Evolutionary conservation across 208 protist genomes (phyloP), one percentile per base, ranked within the genome.

Genomic region (Leishmania tropica): DNA sequence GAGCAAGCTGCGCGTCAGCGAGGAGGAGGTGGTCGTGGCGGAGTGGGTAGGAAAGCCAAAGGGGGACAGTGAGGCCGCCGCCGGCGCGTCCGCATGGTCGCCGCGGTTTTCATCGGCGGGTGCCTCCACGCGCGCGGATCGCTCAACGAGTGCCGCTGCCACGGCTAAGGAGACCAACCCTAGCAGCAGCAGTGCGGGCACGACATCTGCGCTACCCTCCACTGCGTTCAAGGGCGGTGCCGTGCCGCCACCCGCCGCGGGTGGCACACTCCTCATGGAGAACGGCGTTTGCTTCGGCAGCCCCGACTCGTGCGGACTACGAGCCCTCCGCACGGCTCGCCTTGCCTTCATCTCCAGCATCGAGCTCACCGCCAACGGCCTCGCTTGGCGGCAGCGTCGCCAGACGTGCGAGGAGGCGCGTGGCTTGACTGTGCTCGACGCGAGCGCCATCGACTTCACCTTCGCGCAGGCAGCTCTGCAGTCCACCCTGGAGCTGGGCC

Each of bases 391-490:
- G 78, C 83, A 83, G 78, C 85, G 83, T 42, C 78, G 80, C 17
- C 76, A 81, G 1, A 35, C 74, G 11, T 76, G 84, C 54, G 88
- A 92, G 48, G 88, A 92, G 62, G 79, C 76, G 1, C 81, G 85
- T 5, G 79, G 86, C 21, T 67, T 96, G 35, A 81, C 87, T 11
- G 87, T 96, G 81, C 82, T 96, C 62, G 92, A 96, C 76, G 89
- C 88, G 6, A 96, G 72, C 75, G 92, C 87, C 35, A 85, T 93
- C 70, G 92, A 96, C 81, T 92, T 91, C 72, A 88, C 89, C 60
- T 94, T 96, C 74, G 87, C 88, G 75, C 90, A 92, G 68, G 89
- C 89, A 31, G 90, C 92, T 0, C 71, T 90, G 72, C 88, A 93
- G 75, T 87, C 88, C 4, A 88, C 87, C 17, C 73, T 94, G 45